Evolutionary conservation across 2,329 filamentous ascomycete species (phyloP).

Genomic region (Tolypocladium guangdongense): DNA sequence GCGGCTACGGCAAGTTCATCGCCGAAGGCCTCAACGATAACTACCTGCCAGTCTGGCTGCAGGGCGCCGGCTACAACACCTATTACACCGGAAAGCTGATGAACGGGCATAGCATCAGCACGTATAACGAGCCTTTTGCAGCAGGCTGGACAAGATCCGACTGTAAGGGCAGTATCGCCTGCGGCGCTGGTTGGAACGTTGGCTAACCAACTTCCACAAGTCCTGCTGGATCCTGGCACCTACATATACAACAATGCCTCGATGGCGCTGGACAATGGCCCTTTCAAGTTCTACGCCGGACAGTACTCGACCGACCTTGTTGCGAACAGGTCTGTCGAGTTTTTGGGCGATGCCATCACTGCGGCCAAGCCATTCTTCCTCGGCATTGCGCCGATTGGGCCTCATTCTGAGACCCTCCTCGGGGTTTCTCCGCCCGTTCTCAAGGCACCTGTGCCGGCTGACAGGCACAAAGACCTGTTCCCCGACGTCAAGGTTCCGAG

Average conservation of each 20-base stretch:
- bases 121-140: conserved; percentile 47
- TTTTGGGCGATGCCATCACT: conserved; percentile 49
- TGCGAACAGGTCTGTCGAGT: conserved; percentile 43
- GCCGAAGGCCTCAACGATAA: conserved; percentile 53
- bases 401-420: conserved; percentile 42
- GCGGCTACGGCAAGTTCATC: conserved; percentile 53
- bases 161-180: conserved; percentile 1
- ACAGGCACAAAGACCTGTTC: conserved; percentile 54
- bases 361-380: conserved; percentile 54
- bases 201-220: conserved; percentile 6
- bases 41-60: conserved; percentile 62
- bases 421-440: conserved; percentile 13
- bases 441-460: conserved; percentile 43
- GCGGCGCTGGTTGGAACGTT: too few species aligned
- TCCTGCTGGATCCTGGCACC: conserved; percentile 24
- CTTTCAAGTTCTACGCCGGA: conserved; percentile 17
- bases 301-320: conserved; percentile 45
- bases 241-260: conserved; percentile 37
- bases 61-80: conserved; percentile 55
- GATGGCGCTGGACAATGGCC: conserved; percentile 16
- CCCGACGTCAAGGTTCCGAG: conserved; percentile 47
- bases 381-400: conserved; percentile 53
- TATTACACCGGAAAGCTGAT: conserved; percentile 67
- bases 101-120: conserved; percentile 50
- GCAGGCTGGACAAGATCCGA: conserved; percentile 47